phyloP scores from a whole-genome alignment of 1,284 basidiomycete species.

The Trichosporon sp. region DNA sequence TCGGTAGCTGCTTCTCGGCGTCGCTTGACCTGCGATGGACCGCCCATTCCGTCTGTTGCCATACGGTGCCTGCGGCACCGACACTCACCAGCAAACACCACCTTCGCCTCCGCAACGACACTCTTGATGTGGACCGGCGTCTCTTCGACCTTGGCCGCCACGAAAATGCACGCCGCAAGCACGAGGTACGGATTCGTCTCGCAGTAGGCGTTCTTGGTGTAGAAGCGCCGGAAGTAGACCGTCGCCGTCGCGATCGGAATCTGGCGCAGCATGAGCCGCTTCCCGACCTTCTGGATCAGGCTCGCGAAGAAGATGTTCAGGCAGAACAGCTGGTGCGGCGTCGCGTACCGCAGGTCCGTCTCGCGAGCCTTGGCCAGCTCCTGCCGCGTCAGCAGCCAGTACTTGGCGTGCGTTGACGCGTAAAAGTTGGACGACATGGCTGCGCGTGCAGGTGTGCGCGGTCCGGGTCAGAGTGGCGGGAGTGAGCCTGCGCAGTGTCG shows the following conservation, averaged over 20 bases:
- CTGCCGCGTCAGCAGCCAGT: slow-evolving; percentile 81
- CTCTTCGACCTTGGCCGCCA: slow-evolving; percentile 95
- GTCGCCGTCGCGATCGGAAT: slow-evolving; percentile 87
- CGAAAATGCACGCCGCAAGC: slow-evolving; percentile 86
- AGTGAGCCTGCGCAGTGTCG: too few species aligned
- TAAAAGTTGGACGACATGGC: slow-evolving; percentile 47
- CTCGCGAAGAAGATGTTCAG: slow-evolving; percentile 80
- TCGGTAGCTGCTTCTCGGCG: too few species aligned
- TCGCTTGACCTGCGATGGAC: too few species aligned
- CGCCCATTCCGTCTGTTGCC: too few species aligned
- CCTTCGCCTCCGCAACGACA: slow-evolving; percentile 75
- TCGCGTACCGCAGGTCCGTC: slow-evolving; percentile 71
- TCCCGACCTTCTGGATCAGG: slow-evolving; percentile 78
- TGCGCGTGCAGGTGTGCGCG: too few species aligned
- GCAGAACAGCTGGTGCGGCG: slow-evolving; percentile 69
- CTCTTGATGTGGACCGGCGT: slow-evolving; percentile 91
- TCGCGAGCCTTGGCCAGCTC: slow-evolving; percentile 66
- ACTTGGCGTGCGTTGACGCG: slow-evolving; percentile 41
- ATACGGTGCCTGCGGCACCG: too few species aligned
- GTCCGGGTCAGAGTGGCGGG: too few species aligned
- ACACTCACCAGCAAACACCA: slow-evolving; percentile 71
- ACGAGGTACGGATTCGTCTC: slow-evolving; percentile 93
- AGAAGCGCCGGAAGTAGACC: slow-evolving; percentile 91
- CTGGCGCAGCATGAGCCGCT: slow-evolving; percentile 76
- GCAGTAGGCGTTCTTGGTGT: slow-evolving; percentile 86